phyloP scores from a whole-genome alignment of 164 flowering plant genomes.

The Paratinospora sagittata region DNA sequence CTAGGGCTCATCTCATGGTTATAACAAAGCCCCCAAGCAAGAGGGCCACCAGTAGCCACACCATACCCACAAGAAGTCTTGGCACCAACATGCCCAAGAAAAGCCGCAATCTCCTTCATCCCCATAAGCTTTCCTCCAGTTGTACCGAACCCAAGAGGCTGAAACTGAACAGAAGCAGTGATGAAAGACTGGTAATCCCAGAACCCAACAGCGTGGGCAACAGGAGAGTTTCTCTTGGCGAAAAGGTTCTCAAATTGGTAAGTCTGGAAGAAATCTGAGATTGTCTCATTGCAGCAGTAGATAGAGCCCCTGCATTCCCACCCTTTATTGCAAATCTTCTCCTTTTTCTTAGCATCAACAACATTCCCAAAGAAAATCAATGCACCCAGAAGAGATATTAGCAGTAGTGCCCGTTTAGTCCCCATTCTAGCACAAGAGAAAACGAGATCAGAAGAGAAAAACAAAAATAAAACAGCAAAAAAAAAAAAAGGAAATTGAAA shows the following conservation, averaged over 20 bases:
- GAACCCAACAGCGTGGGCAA: conserved; percentile 78
- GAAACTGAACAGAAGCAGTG: conserved; percentile 49
- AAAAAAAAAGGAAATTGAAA: no score
- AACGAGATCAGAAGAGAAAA: background rate
- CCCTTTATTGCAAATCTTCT: conserved; percentile 49
- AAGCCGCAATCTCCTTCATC: conserved; percentile 84
- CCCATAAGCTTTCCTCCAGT: conserved; percentile 65
- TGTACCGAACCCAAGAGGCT: conserved; percentile 84
- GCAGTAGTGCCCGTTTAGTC: background rate
- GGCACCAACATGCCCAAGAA: conserved; percentile 84
- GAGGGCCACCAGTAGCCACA: conserved; percentile 81
- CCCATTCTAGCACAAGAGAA: conserved; percentile 11
- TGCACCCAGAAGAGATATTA: conserved; percentile 15
- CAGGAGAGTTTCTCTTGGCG: conserved; percentile 73
- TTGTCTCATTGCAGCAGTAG: conserved; percentile 74
- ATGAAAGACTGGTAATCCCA: conserved; percentile 86
- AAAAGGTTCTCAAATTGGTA: conserved; percentile 86
- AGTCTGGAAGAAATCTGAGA: conserved; percentile 61
- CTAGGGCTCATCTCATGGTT: conserved; percentile 83
- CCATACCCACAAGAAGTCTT: conserved; percentile 85
- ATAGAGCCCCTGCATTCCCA: conserved; percentile 69
- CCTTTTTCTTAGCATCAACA: conserved; percentile 32
- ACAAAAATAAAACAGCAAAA: no score
- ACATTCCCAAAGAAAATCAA: background rate
- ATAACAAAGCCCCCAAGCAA: conserved; percentile 93